Evolutionary conservation across 805 yeast species (phyloP).

Genomic region (Tetrapisispora namnaoensis): DNA sequence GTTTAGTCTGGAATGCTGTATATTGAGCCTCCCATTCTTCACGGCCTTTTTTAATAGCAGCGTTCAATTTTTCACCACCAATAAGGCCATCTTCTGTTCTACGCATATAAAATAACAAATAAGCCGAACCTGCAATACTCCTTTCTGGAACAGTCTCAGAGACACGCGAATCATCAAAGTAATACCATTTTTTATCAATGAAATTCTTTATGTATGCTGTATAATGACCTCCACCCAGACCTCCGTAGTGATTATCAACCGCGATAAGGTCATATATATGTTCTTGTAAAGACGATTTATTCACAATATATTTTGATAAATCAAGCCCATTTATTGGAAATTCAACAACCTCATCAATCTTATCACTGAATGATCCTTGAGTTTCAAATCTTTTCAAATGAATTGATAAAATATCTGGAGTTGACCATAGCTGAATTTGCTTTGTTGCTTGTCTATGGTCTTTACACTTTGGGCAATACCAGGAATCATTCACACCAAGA

Average conservation of each 20-base stretch:
- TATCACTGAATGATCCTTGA: constrained; percentile 77
- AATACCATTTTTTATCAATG: constrained; percentile 73
- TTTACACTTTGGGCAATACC: constrained; percentile 89
- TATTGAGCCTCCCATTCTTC: constrained; percentile 22
- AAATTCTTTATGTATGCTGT: constrained; percentile 82
- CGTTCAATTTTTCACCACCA: constrained; percentile 40
- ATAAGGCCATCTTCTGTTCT: constrained; percentile 26
- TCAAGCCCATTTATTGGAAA: constrained; percentile 83
- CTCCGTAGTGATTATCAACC: constrained; percentile 93
- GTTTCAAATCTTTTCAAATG: constrained; percentile 87
- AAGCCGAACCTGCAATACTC: constrained; percentile 70
- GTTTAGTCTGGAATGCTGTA: constrained; percentile 13
- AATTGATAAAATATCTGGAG: constrained; percentile 82
- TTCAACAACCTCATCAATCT: constrained; percentile 73
- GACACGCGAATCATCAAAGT: constrained; percentile 80
- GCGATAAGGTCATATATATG: constrained; percentile 77
- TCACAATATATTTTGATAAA: constrained; percentile 47
- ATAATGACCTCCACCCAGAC: constrained; percentile 95
- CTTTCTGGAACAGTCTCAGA: constrained; percentile 48
- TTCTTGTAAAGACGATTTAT: constrained; percentile 15
- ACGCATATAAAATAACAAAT: constrained; percentile 72
- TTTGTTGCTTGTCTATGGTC: constrained; percentile 88
- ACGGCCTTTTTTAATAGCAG: constrained; percentile 36
- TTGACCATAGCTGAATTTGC: constrained; percentile 80
- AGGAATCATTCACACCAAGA: constrained; percentile 76